Evolutionary conservation across 2,329 filamentous ascomycete species (phyloP), one percentile per base, ranked within the genome.

Genomic region (Akanthomyces muscarius): DNA sequence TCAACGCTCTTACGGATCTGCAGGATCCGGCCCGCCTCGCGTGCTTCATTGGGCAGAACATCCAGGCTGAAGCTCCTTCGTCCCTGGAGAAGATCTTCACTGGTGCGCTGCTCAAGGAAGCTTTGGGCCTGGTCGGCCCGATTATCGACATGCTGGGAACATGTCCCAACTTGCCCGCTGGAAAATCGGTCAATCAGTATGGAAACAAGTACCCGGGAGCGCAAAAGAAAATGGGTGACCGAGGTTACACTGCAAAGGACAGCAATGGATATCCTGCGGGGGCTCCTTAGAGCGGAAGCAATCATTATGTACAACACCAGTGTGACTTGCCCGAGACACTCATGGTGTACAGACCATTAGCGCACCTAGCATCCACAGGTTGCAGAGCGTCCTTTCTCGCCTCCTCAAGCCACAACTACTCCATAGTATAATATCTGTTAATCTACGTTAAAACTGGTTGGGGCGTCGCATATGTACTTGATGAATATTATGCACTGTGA

Each of bases 21-120:
- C 64, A 83, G 61, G 79, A 78, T 16, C 41, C 41, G 16, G 81
- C 83, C 71, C 81, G 84, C 67, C 69, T 77, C 7, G 58, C 76
- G 18, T 83, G 80, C 65, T 74, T 74, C 57, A 23, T 48, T n/a
- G 41, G 41, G 41, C 62, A 64, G 36, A 64, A 54, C 42, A 64
- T 64, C 30, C 62, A 61, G 48, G 62, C 62, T 2, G 62, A 64
- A 41, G 62, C 57, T n/a, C 56, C 62, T 5, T 64, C 56, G 13
- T 64, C 62, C 21, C 62, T 64, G 11, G 50, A 60, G 41, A 61
- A 61, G 38, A 36, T 64, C 14, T 54, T 64, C 18, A 48, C 57
- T 11, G 62, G 62, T 16, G 56, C 8, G 21, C 25, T 54, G 18
- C n/a, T 64, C 10, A 52, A 51, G 18, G 36, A 64, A 13, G 62